These are phyloP conservation scores for Ceratocystis papillata DNA, from an alignment of 2,329 filamentous ascomycete genomes.

Conservation along the genomic window DNA sequence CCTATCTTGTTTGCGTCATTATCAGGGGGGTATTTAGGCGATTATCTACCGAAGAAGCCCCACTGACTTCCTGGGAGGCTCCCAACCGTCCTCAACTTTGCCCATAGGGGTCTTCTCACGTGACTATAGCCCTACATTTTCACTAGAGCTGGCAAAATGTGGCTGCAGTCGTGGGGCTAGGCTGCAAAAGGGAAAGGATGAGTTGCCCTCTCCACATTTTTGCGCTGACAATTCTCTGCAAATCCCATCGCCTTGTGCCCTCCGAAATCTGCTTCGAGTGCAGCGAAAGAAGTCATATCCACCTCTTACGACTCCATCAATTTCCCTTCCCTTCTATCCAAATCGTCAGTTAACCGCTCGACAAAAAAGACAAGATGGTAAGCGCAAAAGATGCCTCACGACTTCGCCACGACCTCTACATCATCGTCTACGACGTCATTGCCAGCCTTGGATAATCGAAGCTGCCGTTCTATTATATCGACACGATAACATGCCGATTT, in stretches of 20 bases:
- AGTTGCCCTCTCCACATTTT: constrained; percentile 21
- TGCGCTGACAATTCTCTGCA: constrained; percentile 19
- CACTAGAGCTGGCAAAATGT: constrained; percentile 19
- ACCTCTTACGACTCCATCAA: constrained; percentile 24
- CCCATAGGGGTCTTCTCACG: neutral
- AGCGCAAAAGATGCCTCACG: constrained; percentile 33
- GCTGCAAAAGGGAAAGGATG: constrained; percentile 16
- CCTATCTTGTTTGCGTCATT: constrained; percentile 4
- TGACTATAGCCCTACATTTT: constrained; percentile 20
- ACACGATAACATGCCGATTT: neutral
- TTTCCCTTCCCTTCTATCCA: constrained; percentile 23
- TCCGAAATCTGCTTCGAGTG: constrained; percentile 22
- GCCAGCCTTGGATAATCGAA: constrained; percentile 17
- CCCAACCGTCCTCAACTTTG: neutral
- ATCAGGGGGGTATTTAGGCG: neutral
- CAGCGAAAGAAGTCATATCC: constrained; percentile 24
- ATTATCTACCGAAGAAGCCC: neutral
- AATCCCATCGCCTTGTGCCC: constrained; percentile 23
- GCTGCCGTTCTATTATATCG: neutral
- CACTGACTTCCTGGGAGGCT: neutral
- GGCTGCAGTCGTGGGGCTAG: constrained; percentile 13
- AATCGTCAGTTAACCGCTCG: constrained; percentile 25
- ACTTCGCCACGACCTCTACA: constrained; percentile 6
- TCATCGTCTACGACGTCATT: constrained; percentile 15
- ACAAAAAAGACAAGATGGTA: constrained; percentile 54